Base-by-base conservation (phyloP, 2,329 filamentous ascomycete genomes). In the Stachybotrys chlorohalonatus region DNA sequence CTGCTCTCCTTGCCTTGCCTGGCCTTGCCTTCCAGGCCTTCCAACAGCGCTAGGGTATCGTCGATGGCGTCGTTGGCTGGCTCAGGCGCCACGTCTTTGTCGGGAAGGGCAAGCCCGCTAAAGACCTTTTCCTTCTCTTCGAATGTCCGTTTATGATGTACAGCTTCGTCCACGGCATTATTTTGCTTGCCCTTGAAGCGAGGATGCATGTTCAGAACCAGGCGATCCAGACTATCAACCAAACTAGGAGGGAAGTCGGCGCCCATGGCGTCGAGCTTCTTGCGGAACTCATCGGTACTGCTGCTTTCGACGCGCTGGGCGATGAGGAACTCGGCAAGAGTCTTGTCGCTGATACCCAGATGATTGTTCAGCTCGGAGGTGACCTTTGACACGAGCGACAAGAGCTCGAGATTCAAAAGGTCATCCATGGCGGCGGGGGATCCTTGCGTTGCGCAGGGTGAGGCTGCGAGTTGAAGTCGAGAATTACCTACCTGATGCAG, bases 361-460 rank as follows among this genome's bases (percentile, higher is more conserved):
- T 99, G 90, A 67, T 99, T 99, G 64, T 95, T 87, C 53, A 99
- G 80, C 72, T 99, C 94, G 16, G 89, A 93, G 13, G 91, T 91
- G 63, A 99, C 90, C 71, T 93, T 96, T 52, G 90, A 94, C 55
- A 97, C 91, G 66, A 99, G 85, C 64, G 92, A 96, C 53, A 99
- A 81, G 57, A 95, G 80, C 79, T 99, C 94, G 68, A 99, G 85
- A 63, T 90, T 89, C 70, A 89, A 83, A 62, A 99, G 81, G 67
- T 96, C 93, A 68, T 95, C 91, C 90, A 96, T 95, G 60, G 63
- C 69, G 62, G 62, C 54, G 53, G 32, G 52, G 31, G n/a, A 15
- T n/a, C 56, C 59, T 60, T 62, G 58, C 60, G 31, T 49, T 48
- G 49, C 45, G 58, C 58, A 63, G 60, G 55, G 51, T 11, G 36